These are phyloP conservation scores for Termitomyces sp. DNA, from an alignment of 768 basidiomycete species.

Conservation along the genomic window DNA sequence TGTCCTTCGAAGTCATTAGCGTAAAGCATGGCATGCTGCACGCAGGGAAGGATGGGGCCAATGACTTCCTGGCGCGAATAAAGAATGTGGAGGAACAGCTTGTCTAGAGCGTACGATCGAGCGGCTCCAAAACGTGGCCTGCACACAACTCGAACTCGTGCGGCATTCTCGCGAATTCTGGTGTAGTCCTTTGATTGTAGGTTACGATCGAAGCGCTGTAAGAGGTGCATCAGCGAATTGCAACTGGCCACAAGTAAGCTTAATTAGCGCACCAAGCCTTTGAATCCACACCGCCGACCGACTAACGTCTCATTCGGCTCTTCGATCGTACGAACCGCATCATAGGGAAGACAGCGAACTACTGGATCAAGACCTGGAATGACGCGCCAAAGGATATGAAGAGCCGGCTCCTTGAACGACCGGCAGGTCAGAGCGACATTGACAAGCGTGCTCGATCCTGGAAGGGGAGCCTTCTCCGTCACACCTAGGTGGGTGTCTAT, in stretches of 20 bases:
- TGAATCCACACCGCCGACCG: not conserved
- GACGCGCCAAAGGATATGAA: constrained; percentile 3
- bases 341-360: not conserved
- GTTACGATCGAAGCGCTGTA: constrained; percentile 5
- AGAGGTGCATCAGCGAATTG: not conserved
- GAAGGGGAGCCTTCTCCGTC: not conserved
- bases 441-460: constrained; percentile 1
- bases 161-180: constrained; percentile 2
- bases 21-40: constrained; percentile 2
- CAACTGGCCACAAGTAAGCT: not conserved
- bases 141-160: constrained; percentile 1
- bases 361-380: constrained; percentile 1
- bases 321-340: constrained; percentile 1
- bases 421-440: constrained; percentile 1
- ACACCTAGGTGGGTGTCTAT: not conserved
- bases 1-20: constrained; percentile 4
- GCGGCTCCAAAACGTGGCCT: not conserved
- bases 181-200: not conserved
- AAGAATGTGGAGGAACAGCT: constrained; percentile 4
- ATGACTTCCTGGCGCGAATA: constrained; percentile 3
- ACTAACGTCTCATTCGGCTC: not conserved
- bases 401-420: constrained; percentile 5
- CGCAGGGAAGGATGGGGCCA: constrained; percentile 2
- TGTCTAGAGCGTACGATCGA: constrained; percentile 1
- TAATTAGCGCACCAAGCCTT: not conserved